These are phyloP conservation scores for Claviceps quebecensis DNA, from an alignment of 2,329 filamentous ascomycete species.

Conservation along the genomic window DNA sequence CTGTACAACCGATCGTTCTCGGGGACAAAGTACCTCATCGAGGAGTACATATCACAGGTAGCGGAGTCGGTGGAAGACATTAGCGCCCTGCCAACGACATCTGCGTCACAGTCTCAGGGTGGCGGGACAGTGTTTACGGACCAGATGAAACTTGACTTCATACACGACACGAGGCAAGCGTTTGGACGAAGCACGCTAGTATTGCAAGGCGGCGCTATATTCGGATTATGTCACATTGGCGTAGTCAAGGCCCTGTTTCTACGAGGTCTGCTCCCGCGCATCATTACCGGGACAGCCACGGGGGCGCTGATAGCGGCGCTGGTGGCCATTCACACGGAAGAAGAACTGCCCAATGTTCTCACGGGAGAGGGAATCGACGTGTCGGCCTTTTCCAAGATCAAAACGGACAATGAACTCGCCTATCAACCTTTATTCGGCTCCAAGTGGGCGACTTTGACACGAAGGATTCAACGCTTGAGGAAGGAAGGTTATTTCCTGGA, in stretches of 20 bases:
- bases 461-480: slow-evolving; percentile 55
- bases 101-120: slow-evolving; percentile 20
- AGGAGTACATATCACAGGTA: slow-evolving; percentile 78
- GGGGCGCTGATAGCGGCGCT: slow-evolving; percentile 81
- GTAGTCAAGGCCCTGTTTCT: slow-evolving; percentile 80
- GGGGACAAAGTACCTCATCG: slow-evolving; percentile 80
- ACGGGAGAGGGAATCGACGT: slow-evolving; percentile 71
- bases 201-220: slow-evolving; percentile 80
- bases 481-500: slow-evolving; percentile 75
- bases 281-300: slow-evolving; percentile 82
- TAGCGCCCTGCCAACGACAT: slow-evolving; percentile 46
- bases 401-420: slow-evolving; percentile 17
- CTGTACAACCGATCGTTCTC: slow-evolving; percentile 77
- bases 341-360: slow-evolving; percentile 65
- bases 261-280: slow-evolving; percentile 67
- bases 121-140: slow-evolving; percentile 38
- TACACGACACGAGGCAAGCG: slow-evolving; percentile 76
- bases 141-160: slow-evolving; percentile 70
- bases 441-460: slow-evolving; percentile 44
- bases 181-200: slow-evolving; percentile 80
- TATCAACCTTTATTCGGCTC: slow-evolving; percentile 26
- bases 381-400: slow-evolving; percentile 50
- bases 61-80: slow-evolving; percentile 71
- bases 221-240: slow-evolving; percentile 79
- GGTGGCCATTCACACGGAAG: slow-evolving; percentile 75